A percentile compares a stretch with the other conserved stretches of the same genome.
These are phyloP conservation scores for Odontarrhena argentea DNA, from an alignment of 345 rosid species.

Conservation along the genomic window DNA sequence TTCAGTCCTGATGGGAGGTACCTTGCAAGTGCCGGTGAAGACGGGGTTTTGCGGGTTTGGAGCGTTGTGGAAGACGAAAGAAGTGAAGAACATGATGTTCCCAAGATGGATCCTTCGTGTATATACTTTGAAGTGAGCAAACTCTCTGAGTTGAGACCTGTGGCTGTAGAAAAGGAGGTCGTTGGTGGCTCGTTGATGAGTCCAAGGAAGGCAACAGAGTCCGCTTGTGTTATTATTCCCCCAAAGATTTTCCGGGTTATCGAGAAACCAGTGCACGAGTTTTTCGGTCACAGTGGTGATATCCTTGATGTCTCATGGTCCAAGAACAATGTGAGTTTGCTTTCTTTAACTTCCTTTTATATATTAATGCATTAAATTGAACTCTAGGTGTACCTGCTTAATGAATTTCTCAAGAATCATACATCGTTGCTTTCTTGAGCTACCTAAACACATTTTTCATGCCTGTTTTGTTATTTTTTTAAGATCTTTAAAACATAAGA, in stretches of 20 bases:
- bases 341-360: conserved; percentile 7
- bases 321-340: conserved; percentile 62
- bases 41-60: conserved; percentile 66
- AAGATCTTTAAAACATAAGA: conserved; percentile 33
- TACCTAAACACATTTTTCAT: conserved; percentile 2
- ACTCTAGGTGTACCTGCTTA: conserved; percentile 20
- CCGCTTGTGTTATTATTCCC: conserved; percentile 83
- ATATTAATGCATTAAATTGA: conserved; percentile 19
- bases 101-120: conserved; percentile 75
- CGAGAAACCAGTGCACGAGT: conserved; percentile 76
- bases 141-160: conserved; percentile 68
- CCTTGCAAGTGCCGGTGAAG: conserved; percentile 83
- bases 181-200: conserved; percentile 49
- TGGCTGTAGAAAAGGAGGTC: conserved; percentile 56
- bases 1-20: conserved; percentile 84
- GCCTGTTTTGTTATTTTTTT: conserved; percentile 32
- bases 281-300: conserved; percentile 63
- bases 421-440: neutral
- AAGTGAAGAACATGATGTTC: conserved; percentile 59
- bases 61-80: conserved; percentile 70
- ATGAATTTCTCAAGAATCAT: neutral
- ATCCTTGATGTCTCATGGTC: conserved; percentile 87
- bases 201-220: conserved; percentile 66
- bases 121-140: conserved; percentile 74
- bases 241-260: conserved; percentile 71